Evolutionary conservation across 2,329 filamentous ascomycete species (phyloP).

Genomic region (Cladosporium halotolerans): DNA sequence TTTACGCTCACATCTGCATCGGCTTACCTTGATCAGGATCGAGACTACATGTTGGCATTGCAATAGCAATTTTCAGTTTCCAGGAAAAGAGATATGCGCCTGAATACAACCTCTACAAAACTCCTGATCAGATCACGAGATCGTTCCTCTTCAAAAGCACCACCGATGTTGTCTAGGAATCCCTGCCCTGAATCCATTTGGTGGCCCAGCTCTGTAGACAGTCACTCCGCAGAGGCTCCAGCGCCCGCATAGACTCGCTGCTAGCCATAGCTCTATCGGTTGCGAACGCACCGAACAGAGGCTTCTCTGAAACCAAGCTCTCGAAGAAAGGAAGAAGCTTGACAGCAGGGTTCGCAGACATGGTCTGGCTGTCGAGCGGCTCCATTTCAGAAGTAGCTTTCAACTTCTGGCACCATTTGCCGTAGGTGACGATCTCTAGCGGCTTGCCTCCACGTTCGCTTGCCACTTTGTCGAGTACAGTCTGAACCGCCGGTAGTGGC

Average conservation of each 20-base stretch:
- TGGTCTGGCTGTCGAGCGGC: background rate
- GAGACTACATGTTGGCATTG: too few species aligned
- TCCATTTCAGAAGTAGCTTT: background rate
- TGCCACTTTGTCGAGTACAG: background rate
- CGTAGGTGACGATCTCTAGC: background rate
- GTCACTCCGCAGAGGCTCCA: background rate
- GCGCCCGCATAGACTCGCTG: background rate
- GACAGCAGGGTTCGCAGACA: background rate
- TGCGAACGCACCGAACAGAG: background rate
- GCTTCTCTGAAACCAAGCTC: background rate
- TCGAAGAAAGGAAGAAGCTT: background rate
- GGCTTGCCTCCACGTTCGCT: background rate
- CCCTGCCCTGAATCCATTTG: background rate
- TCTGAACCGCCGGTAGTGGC: background rate
- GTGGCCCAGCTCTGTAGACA: background rate
- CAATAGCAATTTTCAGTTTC: too few species aligned
- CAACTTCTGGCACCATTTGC: background rate
- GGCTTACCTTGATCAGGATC: too few species aligned
- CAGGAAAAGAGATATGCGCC: too few species aligned
- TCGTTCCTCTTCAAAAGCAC: too few species aligned
- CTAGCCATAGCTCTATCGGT: background rate
- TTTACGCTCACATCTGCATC: too few species aligned
- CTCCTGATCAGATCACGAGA: too few species aligned
- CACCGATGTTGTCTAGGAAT: too few species aligned
- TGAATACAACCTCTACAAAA: too few species aligned